Evolutionary conservation across 768 basidiomycete genomes (phyloP), one percentile per base, ranked within the genome.

Genomic region (Mrakia gelida): DNA sequence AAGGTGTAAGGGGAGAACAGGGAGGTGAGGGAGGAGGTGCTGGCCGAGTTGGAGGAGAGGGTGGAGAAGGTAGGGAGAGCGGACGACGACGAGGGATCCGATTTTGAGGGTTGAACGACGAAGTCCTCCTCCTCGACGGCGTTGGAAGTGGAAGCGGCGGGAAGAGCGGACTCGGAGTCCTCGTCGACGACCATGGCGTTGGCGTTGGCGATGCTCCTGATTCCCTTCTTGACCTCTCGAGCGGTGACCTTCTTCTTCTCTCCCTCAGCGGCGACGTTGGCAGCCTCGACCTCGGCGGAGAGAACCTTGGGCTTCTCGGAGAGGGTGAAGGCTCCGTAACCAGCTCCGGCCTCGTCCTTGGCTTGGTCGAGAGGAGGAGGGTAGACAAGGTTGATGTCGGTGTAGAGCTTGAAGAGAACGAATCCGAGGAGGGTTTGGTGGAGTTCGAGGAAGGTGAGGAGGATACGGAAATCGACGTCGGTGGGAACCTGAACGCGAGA

Each of bases 341-440:
- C 94, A 26, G 94, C 95, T n/a, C 85, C 86, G 21, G 88, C 92
- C 82, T 95, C 95, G 81, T 96, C 93, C 82, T 92, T 92, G 80
- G 87, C 88, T 45, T 85, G 81, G 83, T 99, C 95, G 79, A 97
- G 83, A 18, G 93, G 92, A 0, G 97, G 96, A n/a, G 97, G 97
- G 83, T 99, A 99, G 38, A 94, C 90, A 70, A 98, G 87, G 80
- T 92, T 92, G 54, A 88, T 88, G 82, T 98, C 95, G n/a, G 92
- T 91, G 86, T 94, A 99, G n/a, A 99, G 89, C 86, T 96, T 97
- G 89, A 94, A 99, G 83, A 97, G 90, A 30, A 94, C 92, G 83
- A 99, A 99, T 9, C 93, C 94, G 41, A 98, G 90, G 13, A 98
- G 86, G 1, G 96, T 98, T 85, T 98, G 95, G 85, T 99, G 98